Conservation (phyloP, 441 rosid genomes). For the Raphanus hybrid region DNA sequence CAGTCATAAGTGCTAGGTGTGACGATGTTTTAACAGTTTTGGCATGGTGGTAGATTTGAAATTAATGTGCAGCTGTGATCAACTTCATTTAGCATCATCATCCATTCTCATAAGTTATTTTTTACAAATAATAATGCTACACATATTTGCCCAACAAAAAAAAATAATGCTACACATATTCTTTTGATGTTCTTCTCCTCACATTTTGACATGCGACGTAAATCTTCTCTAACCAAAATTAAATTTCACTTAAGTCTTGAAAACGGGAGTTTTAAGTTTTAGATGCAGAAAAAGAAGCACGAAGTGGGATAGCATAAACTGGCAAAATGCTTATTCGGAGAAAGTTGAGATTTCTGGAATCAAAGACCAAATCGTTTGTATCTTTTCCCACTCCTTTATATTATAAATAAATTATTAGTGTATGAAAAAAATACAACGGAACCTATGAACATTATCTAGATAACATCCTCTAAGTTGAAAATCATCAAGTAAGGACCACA, state of each 20-base stretch:
- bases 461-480: slow-evolving; percentile 24
- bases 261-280: not conserved
- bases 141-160: too few species aligned
- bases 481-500: slow-evolving; percentile 53
- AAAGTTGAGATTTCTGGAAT: slow-evolving; percentile 42
- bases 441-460: slow-evolving; percentile 32
- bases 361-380: slow-evolving; percentile 33
- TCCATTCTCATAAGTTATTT: too few species aligned
- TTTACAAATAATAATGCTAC: not conserved
- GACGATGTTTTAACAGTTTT: not conserved
- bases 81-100: not conserved
- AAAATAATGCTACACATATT: too few species aligned
- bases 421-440: not conserved
- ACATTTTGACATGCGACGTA: not conserved
- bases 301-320: slow-evolving; percentile 38
- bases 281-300: slow-evolving; percentile 1
- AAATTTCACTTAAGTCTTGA: not conserved
- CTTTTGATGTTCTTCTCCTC: not conserved
- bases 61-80: not conserved
- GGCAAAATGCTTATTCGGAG: slow-evolving; percentile 32
- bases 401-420: not conserved
- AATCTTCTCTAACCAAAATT: not conserved
- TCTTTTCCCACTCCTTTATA: slow-evolving; percentile 29
- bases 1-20: not conserved
- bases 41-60: not conserved